Conservation (phyloP, 2,329 filamentous ascomycete genomes). For the Pseudopithomyces chartarum region DNA sequence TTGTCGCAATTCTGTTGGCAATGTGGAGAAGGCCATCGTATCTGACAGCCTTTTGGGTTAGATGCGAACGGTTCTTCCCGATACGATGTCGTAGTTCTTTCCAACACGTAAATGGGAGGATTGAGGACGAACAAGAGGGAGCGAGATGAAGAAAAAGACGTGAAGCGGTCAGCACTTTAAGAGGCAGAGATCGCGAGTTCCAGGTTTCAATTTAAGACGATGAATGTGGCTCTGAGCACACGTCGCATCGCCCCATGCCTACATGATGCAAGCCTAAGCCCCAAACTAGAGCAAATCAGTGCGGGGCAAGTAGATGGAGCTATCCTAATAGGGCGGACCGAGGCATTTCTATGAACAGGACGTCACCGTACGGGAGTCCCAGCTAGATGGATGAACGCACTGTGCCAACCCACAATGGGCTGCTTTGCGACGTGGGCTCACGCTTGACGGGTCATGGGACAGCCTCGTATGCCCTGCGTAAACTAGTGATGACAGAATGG, state of each 20-base stretch:
- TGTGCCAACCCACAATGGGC: background rate
- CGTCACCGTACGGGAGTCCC: background rate
- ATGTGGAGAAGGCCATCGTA: background rate
- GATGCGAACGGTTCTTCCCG: background rate
- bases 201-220: background rate
- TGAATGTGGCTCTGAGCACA: conserved; percentile 1
- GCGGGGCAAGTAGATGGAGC: conserved; percentile 2
- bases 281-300: background rate
- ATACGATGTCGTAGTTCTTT: background rate
- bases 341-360: conserved; percentile 1
- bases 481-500: background rate
- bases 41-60: background rate
- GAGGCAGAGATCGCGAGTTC: background rate
- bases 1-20: conserved; percentile 5
- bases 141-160: background rate
- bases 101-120: background rate
- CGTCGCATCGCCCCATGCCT: background rate
- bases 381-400: background rate
- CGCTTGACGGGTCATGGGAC: background rate
- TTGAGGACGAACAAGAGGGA: background rate
- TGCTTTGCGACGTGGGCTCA: background rate
- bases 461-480: background rate
- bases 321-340: background rate
- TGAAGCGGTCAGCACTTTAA: background rate
- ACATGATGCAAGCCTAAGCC: background rate